Percentiles rank a stretch among this genome's conserved stretches.
Evolutionary conservation across 2,329 filamentous ascomycete species (phyloP).

Genomic region (Aspergillus puulaauensis): DNA sequence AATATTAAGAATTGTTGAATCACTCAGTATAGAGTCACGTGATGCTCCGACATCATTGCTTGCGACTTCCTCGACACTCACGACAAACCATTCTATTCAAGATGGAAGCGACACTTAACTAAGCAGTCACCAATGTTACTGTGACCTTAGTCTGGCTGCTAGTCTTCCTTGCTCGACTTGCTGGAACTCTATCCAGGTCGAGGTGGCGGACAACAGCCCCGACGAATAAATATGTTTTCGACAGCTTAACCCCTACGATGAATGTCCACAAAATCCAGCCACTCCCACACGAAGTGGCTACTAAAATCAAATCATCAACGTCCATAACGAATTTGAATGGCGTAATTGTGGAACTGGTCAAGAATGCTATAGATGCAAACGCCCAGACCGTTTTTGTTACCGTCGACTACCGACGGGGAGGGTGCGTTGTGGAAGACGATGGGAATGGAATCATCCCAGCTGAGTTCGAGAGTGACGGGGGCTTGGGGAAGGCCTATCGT

Average conservation of each 20-base stretch:
- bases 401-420: slow-evolving; percentile 73
- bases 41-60: slow-evolving; percentile 4
- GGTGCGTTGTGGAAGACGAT: slow-evolving; percentile 80
- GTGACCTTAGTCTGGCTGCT: not conserved
- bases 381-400: slow-evolving; percentile 68
- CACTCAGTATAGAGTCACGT: slow-evolving; percentile 4
- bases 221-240: slow-evolving; percentile 6
- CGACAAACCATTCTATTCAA: not conserved
- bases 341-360: slow-evolving; percentile 70
- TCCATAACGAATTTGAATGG: slow-evolving; percentile 71
- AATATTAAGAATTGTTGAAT: no score
- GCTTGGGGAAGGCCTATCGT: slow-evolving; percentile 74
- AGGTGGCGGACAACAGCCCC: not conserved
- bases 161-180: not conserved
- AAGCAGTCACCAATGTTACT: not conserved
- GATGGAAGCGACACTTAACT: not conserved
- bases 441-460: slow-evolving; percentile 71
- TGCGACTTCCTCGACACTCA: slow-evolving; percentile 8
- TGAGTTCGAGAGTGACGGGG: slow-evolving; percentile 71
- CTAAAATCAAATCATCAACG: slow-evolving; percentile 83
- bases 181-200: not conserved
- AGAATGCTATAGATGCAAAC: slow-evolving; percentile 81
- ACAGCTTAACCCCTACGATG: slow-evolving; percentile 18
- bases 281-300: slow-evolving; percentile 68
- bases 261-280: slow-evolving; percentile 55